These are phyloP conservation scores for Narthecium ossifragum DNA, from an alignment of 106 monocot genomes.

Conservation along the genomic window DNA sequence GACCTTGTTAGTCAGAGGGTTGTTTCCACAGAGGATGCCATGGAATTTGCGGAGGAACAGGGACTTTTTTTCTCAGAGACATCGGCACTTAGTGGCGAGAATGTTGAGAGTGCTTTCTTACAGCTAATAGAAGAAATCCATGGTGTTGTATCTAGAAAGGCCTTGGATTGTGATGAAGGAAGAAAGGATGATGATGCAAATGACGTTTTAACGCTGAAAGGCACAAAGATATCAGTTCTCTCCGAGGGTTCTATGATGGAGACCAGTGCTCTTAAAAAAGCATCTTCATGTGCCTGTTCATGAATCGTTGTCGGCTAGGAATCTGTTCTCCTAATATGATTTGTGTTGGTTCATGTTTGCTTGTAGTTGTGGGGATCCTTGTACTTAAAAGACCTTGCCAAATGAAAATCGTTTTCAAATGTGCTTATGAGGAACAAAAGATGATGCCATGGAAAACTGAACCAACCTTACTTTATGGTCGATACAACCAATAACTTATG, in stretches of 20 bases:
- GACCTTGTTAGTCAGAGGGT: conserved; percentile 32
- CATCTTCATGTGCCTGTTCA: conserved; percentile 34
- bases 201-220: conserved; percentile 37
- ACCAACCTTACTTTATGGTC: too few relatives aligned
- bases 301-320: not conserved
- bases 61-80: conserved; percentile 75
- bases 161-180: conserved; percentile 28
- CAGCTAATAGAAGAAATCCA: conserved; percentile 52
- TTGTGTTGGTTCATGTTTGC: too few relatives aligned
- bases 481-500: too few relatives aligned
- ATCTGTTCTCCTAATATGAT: too few relatives aligned
- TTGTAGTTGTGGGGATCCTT: too few relatives aligned
- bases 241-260: conserved; percentile 45
- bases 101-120: conserved; percentile 54
- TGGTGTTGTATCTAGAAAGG: conserved; percentile 39
- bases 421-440: too few relatives aligned
- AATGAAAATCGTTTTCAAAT: too few relatives aligned
- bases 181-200: not conserved
- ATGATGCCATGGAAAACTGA: too few relatives aligned
- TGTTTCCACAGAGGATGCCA: conserved; percentile 42
- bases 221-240: conserved; percentile 35
- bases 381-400: too few relatives aligned
- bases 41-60: conserved; percentile 62
- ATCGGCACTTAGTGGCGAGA: conserved; percentile 63
- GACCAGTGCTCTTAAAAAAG: conserved; percentile 53